Conservation (phyloP, 805 yeast species). For the Saccharomyces paradoxus region DNA sequence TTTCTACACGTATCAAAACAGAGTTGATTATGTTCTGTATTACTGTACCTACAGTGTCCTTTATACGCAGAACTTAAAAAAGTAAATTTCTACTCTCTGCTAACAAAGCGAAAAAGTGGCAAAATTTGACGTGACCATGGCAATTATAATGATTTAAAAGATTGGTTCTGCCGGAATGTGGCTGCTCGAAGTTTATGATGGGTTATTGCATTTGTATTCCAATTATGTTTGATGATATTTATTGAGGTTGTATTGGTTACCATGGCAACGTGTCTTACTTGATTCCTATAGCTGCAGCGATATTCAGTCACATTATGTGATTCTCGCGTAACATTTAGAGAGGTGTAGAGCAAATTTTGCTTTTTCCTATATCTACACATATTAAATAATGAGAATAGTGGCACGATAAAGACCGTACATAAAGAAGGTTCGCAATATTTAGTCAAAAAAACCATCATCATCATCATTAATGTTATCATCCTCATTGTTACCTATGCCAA, state of each 20-base stretch:
- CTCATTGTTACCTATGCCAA: slow-evolving; percentile 30
- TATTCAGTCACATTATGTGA: neutral
- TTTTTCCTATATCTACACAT: neutral
- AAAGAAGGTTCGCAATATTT: slow-evolving; percentile 1
- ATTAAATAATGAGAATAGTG: neutral
- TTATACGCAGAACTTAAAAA: neutral
- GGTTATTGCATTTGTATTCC: neutral
- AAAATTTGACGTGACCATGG: neutral
- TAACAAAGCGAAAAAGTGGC: neutral
- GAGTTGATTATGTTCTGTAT: neutral
- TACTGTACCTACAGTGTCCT: neutral
- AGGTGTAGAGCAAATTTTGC: neutral
- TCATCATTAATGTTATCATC: slow-evolving; percentile 36
- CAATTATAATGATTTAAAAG: neutral
- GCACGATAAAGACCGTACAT: neutral
- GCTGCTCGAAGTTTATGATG: neutral
- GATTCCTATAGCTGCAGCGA: neutral
- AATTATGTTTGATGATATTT: neutral
- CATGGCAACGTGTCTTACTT: neutral
- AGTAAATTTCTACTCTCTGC: neutral
- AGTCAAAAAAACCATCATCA: slow-evolving; percentile 45
- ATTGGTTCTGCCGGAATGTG: neutral
- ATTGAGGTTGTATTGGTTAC: neutral
- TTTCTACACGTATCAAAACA: neutral
- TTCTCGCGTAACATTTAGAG: neutral